Evolutionary conservation across 257 asterid genomes (phyloP).

Genomic region (Handroanthus guayacan): DNA sequence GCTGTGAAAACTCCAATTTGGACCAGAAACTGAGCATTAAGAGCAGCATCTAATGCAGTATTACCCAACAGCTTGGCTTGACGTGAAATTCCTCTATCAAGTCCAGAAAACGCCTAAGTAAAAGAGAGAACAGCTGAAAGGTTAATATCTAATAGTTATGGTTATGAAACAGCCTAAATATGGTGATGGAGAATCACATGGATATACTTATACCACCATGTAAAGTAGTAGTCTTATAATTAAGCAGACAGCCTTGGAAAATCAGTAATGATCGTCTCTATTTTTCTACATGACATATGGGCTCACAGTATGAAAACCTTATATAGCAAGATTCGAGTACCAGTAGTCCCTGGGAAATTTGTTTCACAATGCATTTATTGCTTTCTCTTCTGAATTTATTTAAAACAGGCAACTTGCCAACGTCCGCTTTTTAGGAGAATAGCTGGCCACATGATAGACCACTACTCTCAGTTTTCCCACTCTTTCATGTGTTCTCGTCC

Average conservation of each 20-base stretch:
- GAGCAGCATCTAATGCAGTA: conserved; percentile 83
- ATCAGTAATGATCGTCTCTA: neutral
- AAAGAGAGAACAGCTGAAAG: conserved; percentile 15
- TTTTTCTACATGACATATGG: conserved; percentile 1
- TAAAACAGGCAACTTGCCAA: neutral
- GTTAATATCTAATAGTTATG: neutral
- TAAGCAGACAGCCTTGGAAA: conserved; percentile 10
- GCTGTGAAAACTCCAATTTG: conserved; percentile 98
- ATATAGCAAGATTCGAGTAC: neutral
- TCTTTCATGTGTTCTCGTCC: neutral
- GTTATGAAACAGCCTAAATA: conserved; percentile 9
- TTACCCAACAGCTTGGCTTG: conserved; percentile 69
- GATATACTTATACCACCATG: conserved; percentile 3
- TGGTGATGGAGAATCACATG: neutral
- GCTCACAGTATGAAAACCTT: neutral
- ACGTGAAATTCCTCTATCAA: conserved; percentile 79
- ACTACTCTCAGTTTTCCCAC: neutral
- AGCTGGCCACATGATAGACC: neutral
- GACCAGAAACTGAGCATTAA: conserved; percentile 97
- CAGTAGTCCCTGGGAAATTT: neutral
- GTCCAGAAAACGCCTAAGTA: conserved; percentile 93
- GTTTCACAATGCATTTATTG: conserved; percentile 1
- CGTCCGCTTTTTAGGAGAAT: neutral
- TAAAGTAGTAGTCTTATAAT: conserved; percentile 1
- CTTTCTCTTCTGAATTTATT: conserved; percentile 1